Evolutionary conservation across 2,329 filamentous ascomycete genomes (phyloP), one percentile per base, ranked within the genome.

Genomic region (Aureobasidium lini): DNA sequence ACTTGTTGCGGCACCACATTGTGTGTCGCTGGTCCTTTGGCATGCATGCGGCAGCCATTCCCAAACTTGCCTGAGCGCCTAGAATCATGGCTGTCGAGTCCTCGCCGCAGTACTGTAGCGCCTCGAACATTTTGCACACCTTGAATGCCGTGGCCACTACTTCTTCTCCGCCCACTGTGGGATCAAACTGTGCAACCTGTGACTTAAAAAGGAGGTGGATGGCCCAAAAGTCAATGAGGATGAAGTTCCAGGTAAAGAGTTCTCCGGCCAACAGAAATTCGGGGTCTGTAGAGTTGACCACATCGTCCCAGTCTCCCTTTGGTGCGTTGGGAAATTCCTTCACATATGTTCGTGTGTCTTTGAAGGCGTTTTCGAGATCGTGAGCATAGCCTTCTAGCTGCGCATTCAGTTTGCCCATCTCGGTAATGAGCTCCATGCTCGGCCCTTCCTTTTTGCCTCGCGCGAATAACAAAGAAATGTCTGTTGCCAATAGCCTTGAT

Each of bases 151-250:
- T 79, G 1, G 77, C 71, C 3, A 77, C 77, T 57, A 93, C 67
- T 56, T 88, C 84, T 11, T 78, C 70, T 11, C 76, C 68, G 6
- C 54, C 54, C 10, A 57, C 34, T 3, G 77, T 72, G 1, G 77
- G 66, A 74, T 81, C 75, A 40, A 79, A 78, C 53, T 83, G 72
- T 1, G 81, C 77, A 52, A 82, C 76, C 66, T 94, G 89, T 65
- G 87, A 86, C 64, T 85, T 84, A 72, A 90, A 90, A 86, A 96
- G 90, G 61, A 94, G 79, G 49, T 87, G 81, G 28, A 92, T 84
- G 7, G 87, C 87, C 70, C 89, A 85, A 77, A 90, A 89, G 69
- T 96, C 90, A 61, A 90, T 82, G 60, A 81, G 79, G 15, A 90
- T 77, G 50, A 88, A 81, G 62, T 95, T 96, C 48, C 88, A 84